phyloP scores from a whole-genome alignment of 768 basidiomycete species.

The Collybiopsis luxurians region DNA sequence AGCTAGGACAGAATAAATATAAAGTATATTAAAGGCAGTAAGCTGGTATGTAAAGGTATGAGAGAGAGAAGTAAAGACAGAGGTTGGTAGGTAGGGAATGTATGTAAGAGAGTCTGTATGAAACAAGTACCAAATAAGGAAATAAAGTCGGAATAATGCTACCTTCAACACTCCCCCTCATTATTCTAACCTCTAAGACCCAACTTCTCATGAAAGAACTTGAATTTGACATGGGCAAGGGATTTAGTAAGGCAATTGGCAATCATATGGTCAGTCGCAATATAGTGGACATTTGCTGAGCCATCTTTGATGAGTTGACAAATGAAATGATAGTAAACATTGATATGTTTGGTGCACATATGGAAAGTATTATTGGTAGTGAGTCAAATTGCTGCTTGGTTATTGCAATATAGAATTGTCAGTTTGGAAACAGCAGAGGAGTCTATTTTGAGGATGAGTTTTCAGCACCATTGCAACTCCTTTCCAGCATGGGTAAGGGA shows the following conservation, averaged over 20 bases:
- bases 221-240: conserved; percentile 3
- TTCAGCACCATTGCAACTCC: conserved; percentile 15
- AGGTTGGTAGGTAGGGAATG: too few relatives aligned
- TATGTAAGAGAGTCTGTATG: too few relatives aligned
- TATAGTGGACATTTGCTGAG: conserved; percentile 9
- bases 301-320: conserved; percentile 17
- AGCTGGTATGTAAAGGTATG: too few relatives aligned
- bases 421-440: background rate
- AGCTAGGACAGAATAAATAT: too few relatives aligned
- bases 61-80: too few relatives aligned
- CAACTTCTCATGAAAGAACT: background rate
- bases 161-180: too few relatives aligned
- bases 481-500: conserved; percentile 24
- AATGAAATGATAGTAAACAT: conserved; percentile 32
- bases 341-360: conserved; percentile 33
- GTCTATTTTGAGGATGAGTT: conserved; percentile 12
- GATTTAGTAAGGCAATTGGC: conserved; percentile 1
- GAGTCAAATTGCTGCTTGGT: conserved; percentile 18
- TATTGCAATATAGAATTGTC: conserved; percentile 17
- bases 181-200: too few relatives aligned
- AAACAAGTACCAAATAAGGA: too few relatives aligned
- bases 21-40: too few relatives aligned
- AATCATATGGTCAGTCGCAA: conserved; percentile 3
- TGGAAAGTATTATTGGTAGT: conserved; percentile 25
- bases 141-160: too few relatives aligned